Conservation (phyloP, 2,329 filamentous ascomycete species). For the Myriosclerotinia curreyana region DNA sequence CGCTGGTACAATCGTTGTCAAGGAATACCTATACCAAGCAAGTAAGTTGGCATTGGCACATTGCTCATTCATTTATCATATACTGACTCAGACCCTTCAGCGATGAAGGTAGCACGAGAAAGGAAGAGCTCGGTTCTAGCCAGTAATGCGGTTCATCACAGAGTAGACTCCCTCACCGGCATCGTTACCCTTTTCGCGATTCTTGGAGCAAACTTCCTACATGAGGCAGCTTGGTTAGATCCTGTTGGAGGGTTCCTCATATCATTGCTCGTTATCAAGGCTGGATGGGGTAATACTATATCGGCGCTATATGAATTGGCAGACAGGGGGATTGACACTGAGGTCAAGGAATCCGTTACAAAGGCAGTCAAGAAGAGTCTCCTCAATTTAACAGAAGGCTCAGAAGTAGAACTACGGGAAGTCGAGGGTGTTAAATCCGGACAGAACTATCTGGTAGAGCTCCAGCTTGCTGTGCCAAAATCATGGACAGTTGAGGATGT, state of each 20-base stretch:
- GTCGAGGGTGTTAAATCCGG: slow-evolving; percentile 92
- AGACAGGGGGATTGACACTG: slow-evolving; percentile 84
- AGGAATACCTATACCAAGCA: slow-evolving; percentile 95
- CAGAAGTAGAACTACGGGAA: slow-evolving; percentile 67
- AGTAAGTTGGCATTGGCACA: slow-evolving; percentile 60
- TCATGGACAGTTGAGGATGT: slow-evolving; percentile 72
- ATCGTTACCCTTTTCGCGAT: slow-evolving; percentile 90
- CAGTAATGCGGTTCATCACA: slow-evolving; percentile 94
- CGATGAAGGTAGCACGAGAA: slow-evolving; percentile 92
- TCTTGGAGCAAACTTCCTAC: slow-evolving; percentile 80
- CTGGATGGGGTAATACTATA: slow-evolving; percentile 81
- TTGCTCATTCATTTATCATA: background rate
- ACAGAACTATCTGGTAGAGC: slow-evolving; percentile 90
- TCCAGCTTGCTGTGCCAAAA: slow-evolving; percentile 78
- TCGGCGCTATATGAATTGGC: slow-evolving; percentile 82
- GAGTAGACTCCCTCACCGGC: slow-evolving; percentile 91
- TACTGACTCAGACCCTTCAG: slow-evolving; percentile 46
- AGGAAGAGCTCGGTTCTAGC: slow-evolving; percentile 94
- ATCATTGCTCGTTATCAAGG: slow-evolving; percentile 87
- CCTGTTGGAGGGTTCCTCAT: slow-evolving; percentile 91
- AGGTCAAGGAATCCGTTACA: slow-evolving; percentile 70
- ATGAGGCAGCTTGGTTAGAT: slow-evolving; percentile 87
- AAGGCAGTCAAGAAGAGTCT: slow-evolving; percentile 63
- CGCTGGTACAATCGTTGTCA: slow-evolving; percentile 81
- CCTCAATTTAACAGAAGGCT: slow-evolving; percentile 50